Evolutionary conservation across 495 filamentous ascomycete genomes (phyloP).

Genomic region (Trichoderma erinaceum): DNA sequence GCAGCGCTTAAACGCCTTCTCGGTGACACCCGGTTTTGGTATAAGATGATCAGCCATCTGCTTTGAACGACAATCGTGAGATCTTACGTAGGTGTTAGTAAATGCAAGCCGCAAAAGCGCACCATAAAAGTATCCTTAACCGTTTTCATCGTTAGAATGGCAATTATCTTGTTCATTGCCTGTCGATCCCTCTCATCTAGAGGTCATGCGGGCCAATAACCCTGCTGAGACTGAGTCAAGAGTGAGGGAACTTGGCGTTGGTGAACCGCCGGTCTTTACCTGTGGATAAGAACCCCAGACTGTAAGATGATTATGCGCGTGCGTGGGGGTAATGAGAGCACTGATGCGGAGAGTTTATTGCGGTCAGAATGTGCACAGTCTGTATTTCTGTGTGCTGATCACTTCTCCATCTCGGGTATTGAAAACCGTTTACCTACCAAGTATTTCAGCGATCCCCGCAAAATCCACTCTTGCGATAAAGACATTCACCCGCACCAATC

Average conservation of each 20-base stretch:
- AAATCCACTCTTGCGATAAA: not conserved
- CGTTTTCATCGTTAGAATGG: not conserved
- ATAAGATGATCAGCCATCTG: not conserved
- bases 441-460: not conserved
- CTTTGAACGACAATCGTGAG: not conserved
- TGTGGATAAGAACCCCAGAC: no score
- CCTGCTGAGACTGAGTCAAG: not conserved
- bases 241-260: not conserved
- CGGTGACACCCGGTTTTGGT: not conserved
- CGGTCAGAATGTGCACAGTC: no score
- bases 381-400: no score
- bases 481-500: constrained; percentile 2
- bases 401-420: not conserved
- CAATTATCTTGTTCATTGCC: not conserved
- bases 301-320: no score
- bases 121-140: no score
- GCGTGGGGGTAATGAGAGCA: no score
- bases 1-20: constrained; percentile 1
- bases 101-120: no score
- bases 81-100: not conserved
- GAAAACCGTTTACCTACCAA: not conserved
- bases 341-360: no score
- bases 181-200: not conserved
- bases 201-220: not conserved
- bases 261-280: no score